A percentile compares a stretch with the other conserved stretches of the same genome.
Evolutionary conservation across 2,329 filamentous ascomycete species (phyloP).

Genomic region (Ophiosphaerella narmari): DNA sequence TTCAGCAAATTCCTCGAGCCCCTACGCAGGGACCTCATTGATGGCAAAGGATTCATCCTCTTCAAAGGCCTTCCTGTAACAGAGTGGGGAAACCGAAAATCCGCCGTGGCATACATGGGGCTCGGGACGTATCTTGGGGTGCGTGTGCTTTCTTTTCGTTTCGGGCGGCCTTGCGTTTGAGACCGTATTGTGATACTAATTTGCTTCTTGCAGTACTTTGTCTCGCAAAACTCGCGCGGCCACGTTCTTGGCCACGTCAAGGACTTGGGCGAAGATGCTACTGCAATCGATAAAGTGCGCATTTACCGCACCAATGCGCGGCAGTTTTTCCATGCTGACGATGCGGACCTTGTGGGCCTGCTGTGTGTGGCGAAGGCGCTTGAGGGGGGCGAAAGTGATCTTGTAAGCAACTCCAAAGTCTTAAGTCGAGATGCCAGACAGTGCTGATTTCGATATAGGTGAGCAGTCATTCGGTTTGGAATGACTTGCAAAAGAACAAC

Average conservation of each 20-base stretch:
- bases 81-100: conserved; percentile 78
- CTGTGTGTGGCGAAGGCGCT: conserved; percentile 78
- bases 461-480: conserved; percentile 80
- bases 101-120: conserved; percentile 76
- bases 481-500: conserved; percentile 72
- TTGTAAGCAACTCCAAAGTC: conserved; percentile 49
- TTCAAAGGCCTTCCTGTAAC: conserved; percentile 83
- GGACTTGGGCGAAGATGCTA: conserved; percentile 80
- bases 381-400: conserved; percentile 82
- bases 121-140: conserved; percentile 76
- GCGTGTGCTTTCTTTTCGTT: no score
- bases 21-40: conserved; percentile 69
- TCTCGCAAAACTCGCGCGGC: conserved; percentile 82
- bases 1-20: conserved; percentile 59
- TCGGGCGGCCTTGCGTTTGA: no score
- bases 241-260: conserved; percentile 90
- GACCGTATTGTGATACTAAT: no score
- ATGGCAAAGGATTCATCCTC: conserved; percentile 87
- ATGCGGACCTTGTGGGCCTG: conserved; percentile 80
- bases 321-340: conserved; percentile 86
- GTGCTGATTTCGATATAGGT: conserved; percentile 33
- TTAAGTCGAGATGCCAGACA: no score
- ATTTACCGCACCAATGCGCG: conserved; percentile 88
- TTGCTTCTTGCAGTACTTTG: conserved; percentile 63
- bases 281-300: conserved; percentile 81